A percentile compares a stretch with the other conserved stretches of the same genome.
Conservation (phyloP, 2,329 filamentous ascomycete species). For the Neofusicoccum umdonicola region DNA sequence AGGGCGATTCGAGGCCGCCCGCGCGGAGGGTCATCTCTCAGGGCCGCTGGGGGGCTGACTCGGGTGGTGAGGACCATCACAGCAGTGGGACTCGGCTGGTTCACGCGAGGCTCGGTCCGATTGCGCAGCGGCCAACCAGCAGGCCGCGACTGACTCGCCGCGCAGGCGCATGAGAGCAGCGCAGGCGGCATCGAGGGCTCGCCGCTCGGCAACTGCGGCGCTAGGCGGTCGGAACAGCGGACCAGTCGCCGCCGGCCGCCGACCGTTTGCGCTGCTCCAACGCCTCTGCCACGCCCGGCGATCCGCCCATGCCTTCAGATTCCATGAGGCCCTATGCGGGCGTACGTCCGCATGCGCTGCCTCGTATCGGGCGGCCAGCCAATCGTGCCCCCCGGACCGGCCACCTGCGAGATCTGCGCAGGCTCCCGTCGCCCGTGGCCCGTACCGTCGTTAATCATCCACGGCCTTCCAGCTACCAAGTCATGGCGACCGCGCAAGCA, state of each 20-base stretch:
- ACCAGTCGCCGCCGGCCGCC: background rate
- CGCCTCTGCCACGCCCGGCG: background rate
- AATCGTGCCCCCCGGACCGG: too few relatives aligned
- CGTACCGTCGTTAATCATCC: constrained; percentile 11
- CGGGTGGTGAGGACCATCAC: background rate
- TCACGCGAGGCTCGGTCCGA: constrained; percentile 2
- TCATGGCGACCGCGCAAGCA: background rate
- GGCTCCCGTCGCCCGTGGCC: constrained; percentile 1
- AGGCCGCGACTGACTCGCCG: background rate
- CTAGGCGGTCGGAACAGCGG: background rate
- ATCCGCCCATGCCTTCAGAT: background rate
- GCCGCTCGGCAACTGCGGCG: background rate
- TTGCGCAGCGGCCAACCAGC: background rate
- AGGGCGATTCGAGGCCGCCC: background rate
- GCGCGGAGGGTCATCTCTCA: background rate
- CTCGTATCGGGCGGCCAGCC: background rate
- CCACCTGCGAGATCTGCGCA: background rate
- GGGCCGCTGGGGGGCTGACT: background rate
- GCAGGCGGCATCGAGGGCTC: background rate
- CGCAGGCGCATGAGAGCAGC: too few relatives aligned
- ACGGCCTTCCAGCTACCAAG: background rate
- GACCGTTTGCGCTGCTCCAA: background rate
- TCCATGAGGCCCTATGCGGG: too few relatives aligned
- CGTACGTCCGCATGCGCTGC: background rate
- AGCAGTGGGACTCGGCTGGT: background rate